These are phyloP conservation scores for Thymus quinquecostatus DNA, from an alignment of 257 asterid species.

Conservation along the genomic window DNA sequence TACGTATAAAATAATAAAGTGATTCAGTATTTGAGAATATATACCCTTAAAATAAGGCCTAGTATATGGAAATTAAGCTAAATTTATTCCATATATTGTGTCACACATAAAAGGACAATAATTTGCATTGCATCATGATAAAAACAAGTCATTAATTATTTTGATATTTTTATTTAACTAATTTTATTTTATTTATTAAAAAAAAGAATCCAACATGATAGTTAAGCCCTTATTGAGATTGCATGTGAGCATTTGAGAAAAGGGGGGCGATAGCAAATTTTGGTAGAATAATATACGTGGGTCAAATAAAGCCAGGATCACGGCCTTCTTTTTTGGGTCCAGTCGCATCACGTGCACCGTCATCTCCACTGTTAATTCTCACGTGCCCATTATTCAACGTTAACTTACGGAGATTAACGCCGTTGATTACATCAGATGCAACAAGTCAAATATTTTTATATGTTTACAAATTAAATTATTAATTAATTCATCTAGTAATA, in stretches of 20 bases:
- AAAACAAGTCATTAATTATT: too few relatives aligned
- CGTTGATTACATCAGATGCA: too few relatives aligned
- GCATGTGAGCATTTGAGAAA: not conserved
- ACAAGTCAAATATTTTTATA: too few relatives aligned
- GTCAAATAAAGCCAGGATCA: conserved; percentile 25
- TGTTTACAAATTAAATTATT: too few relatives aligned
- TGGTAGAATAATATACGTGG: not conserved
- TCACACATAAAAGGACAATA: not conserved
- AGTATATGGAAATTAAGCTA: not conserved
- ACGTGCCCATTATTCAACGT: conserved; percentile 10
- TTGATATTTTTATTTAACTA: not conserved
- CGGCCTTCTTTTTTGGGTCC: conserved; percentile 29
- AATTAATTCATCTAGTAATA: too few relatives aligned
- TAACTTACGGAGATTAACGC: too few relatives aligned
- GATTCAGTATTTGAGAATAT: too few relatives aligned
- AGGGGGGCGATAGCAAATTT: not conserved
- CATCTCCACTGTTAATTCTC: conserved; percentile 16
- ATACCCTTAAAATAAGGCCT: not conserved
- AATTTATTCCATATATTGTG: not conserved
- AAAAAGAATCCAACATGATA: too few relatives aligned
- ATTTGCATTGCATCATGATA: too few relatives aligned
- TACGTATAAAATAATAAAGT: too few relatives aligned
- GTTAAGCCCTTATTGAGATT: not conserved
- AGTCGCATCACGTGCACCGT: conserved; percentile 37
- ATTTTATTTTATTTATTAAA: too few relatives aligned